Evolutionary conservation across 2,329 filamentous ascomycete genomes (phyloP).

Genomic region (Epichloe gansuensis): DNA sequence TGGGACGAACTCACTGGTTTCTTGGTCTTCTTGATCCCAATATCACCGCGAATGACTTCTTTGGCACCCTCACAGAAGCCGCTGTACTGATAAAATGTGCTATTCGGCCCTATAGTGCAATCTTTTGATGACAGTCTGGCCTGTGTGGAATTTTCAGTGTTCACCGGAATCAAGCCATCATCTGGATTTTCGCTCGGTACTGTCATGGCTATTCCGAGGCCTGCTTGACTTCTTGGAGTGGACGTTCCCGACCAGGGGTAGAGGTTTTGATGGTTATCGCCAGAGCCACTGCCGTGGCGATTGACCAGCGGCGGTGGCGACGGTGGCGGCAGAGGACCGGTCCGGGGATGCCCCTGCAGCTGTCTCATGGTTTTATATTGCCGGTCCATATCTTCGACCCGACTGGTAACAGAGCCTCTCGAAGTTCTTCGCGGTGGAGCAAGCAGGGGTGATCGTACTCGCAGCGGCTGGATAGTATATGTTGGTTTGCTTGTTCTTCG

Average conservation of each 20-base stretch:
- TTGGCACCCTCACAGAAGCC: constrained; percentile 44
- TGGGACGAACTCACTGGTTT: constrained; percentile 26
- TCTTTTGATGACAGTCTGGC: constrained; percentile 13
- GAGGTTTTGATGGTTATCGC: not conserved
- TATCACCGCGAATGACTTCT: constrained; percentile 33
- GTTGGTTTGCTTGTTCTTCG: not conserved
- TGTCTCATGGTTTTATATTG: constrained; percentile 5
- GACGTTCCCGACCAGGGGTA: not conserved
- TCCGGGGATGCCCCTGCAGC: not conserved
- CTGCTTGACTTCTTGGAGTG: not conserved
- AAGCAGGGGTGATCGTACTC: constrained; percentile 1
- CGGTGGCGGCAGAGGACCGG: not conserved
- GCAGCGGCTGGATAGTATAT: constrained; percentile 3
- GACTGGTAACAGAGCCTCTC: not conserved
- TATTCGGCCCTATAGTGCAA: constrained; percentile 29
- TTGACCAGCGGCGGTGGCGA: not conserved
- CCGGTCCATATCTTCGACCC: constrained; percentile 6
- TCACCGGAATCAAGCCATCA: constrained; percentile 13
- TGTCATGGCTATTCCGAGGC: constrained; percentile 1
- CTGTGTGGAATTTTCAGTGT: not conserved
- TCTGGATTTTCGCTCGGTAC: constrained; percentile 5
- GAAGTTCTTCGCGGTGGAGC: not conserved
- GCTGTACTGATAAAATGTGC: constrained; percentile 39
- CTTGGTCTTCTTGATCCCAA: constrained; percentile 37
- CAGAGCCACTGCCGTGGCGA: not conserved